Percentiles rank a stretch among this genome's conserved stretches.
phyloP scores from a whole-genome alignment of 2,329 filamentous ascomycete species.

The Colletotrichum acutatum region DNA sequence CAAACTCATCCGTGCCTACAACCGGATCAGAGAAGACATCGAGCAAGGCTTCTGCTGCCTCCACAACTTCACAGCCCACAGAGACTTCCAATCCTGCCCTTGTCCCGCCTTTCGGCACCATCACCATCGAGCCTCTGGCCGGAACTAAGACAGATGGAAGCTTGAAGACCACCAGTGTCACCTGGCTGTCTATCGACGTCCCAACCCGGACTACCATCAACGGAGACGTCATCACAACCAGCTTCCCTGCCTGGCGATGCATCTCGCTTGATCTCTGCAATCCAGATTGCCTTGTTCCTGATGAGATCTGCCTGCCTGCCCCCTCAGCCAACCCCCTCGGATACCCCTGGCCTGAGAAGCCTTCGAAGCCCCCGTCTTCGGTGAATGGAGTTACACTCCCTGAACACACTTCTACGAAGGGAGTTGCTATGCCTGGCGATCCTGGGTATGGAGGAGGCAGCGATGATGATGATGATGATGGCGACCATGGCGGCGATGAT shows the following conservation, averaged over 20 bases:
- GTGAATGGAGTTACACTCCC: neutral
- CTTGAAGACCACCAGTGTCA: slow-evolving; percentile 19
- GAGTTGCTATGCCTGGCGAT: neutral
- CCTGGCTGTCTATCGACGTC: slow-evolving; percentile 29
- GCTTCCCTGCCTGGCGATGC: slow-evolving; percentile 22
- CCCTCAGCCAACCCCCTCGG: neutral
- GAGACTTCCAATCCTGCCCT: neutral
- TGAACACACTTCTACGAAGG: neutral
- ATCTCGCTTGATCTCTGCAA: slow-evolving; percentile 22
- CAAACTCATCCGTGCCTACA: neutral
- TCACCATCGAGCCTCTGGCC: slow-evolving; percentile 15
- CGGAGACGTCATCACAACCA: neutral
- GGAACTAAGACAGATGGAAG: slow-evolving; percentile 11
- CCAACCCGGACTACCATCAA: neutral
- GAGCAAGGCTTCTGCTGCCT: neutral
- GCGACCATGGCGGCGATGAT: neutral
- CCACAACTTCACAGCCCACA: neutral
- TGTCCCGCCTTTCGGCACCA: slow-evolving; percentile 2
- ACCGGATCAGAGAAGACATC: neutral
- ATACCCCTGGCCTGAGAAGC: slow-evolving; percentile 16
- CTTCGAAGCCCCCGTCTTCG: neutral
- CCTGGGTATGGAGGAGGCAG: neutral
- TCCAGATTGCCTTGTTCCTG: slow-evolving; percentile 10
- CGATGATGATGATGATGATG: neutral
- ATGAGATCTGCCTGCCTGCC: neutral